Base-by-base conservation (phyloP, 78 protist species). In the Blattamonas nauphoetae region DNA sequence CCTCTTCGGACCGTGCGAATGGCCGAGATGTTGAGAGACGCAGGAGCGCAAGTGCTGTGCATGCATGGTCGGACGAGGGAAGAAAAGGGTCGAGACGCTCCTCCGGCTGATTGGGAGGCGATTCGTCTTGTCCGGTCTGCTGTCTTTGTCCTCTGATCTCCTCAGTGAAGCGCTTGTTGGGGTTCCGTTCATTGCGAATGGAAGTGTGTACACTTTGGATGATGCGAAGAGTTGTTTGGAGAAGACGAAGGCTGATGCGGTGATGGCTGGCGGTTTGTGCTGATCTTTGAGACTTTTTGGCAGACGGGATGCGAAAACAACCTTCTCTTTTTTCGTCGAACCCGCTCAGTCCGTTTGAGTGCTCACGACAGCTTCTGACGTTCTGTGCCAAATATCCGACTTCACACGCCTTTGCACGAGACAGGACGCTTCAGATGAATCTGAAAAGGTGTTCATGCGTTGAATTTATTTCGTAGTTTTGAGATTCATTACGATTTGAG, bases 51-150 rank as follows among this genome's bases (percentile, higher is more conserved):
- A 0, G 78, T 34, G 32, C 0, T 84, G 4, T 45, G 78, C 43
- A 41, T 84, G 44, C 88, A 85, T 32, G 88, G 88, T 1, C 71
- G 88, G 45, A 46, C 46, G 0, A 4, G 41, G 11, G 44, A 85
- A 41, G 78, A 85, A 33, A 85, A 85, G n/a, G 41, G 41, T 42
- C 33, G 42, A 5, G 5, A 0, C 0, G 0, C 0, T 32, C 93
- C 94, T n/a, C 41, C 63, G 3, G 95, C 94, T 0, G 91, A 93
- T 79, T 90, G 94, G 95, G 38, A 44, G 6, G 3, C 35, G 6
- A 87, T 93, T 82, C 11, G n/a, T 0, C 45, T 80, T 2, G 89
- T 93, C n/a, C 32, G 4, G 81, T 88, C 64, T 46, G 64, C 64
- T n/a, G n/a, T n/a, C n/a, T n/a, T n/a, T n/a, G n/a, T n/a, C n/a